Evolutionary conservation across 2,329 filamentous ascomycete genomes (phyloP).

Genomic region (Aspergillus calidoustus): DNA sequence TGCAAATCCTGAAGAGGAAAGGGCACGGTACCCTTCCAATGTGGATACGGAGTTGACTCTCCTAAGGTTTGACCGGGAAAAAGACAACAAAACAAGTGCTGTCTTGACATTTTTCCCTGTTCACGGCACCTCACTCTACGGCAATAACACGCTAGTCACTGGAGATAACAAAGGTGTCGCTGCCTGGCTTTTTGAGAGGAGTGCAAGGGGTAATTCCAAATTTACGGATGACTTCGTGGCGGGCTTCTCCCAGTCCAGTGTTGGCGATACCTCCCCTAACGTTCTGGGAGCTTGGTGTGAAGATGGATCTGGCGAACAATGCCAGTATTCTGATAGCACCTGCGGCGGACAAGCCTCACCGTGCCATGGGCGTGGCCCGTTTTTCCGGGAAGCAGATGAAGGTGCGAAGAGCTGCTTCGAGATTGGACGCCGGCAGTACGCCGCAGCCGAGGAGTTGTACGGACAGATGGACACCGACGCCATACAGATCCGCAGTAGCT

Average conservation of each 20-base stretch:
- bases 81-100: slow-evolving; percentile 76
- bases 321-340: slow-evolving; percentile 73
- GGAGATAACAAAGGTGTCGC: slow-evolving; percentile 98
- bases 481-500: slow-evolving; percentile 57
- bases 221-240: slow-evolving; percentile 76
- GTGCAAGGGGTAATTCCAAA: slow-evolving; percentile 57
- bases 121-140: slow-evolving; percentile 87
- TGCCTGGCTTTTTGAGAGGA: slow-evolving; percentile 80
- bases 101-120: slow-evolving; percentile 90
- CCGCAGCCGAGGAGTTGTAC: slow-evolving; percentile 57
- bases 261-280: slow-evolving; percentile 90
- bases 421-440: slow-evolving; percentile 52
- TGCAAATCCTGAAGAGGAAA: slow-evolving; percentile 78
- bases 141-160: slow-evolving; percentile 87
- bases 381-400: slow-evolving; percentile 49
- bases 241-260: slow-evolving; percentile 89
- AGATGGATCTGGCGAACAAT: slow-evolving; percentile 69
- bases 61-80: slow-evolving; percentile 74
- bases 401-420: slow-evolving; percentile 56
- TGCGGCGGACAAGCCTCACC: slow-evolving; percentile 58
- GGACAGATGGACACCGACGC: slow-evolving; percentile 53
- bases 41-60: slow-evolving; percentile 81
- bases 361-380: slow-evolving; percentile 53
- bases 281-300: slow-evolving; percentile 87
- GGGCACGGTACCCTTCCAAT: slow-evolving; percentile 66